Conservation (phyloP, 2,329 filamentous ascomycete species). For the Stachybotrys chlorohalonatus region DNA sequence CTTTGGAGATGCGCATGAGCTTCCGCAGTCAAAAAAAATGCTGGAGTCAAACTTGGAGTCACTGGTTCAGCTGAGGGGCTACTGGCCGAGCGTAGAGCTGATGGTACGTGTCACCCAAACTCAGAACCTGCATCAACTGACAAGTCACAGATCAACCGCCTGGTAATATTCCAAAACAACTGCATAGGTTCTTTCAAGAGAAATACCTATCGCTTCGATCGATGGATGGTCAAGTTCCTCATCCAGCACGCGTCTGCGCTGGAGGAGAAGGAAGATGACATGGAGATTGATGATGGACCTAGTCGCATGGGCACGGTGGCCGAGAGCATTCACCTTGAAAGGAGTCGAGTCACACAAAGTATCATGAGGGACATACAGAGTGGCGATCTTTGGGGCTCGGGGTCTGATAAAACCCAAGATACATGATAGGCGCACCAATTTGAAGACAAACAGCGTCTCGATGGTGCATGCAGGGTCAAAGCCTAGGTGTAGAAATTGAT, state of each 20-base stretch:
- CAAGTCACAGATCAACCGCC: slow-evolving; percentile 16
- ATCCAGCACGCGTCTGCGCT: slow-evolving; percentile 20
- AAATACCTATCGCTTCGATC: slow-evolving; percentile 32
- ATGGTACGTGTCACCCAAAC: slow-evolving; percentile 12
- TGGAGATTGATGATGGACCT: slow-evolving; percentile 1
- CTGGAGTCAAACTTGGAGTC: slow-evolving; percentile 22
- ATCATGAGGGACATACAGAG: slow-evolving; percentile 14
- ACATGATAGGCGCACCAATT: neutral
- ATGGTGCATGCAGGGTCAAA: too few species aligned
- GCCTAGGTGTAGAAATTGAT: too few species aligned
- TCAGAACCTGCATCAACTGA: neutral
- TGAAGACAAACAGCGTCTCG: too few species aligned
- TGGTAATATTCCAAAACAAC: slow-evolving; percentile 21
- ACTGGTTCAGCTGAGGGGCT: slow-evolving; percentile 18
- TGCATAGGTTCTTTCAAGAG: slow-evolving; percentile 16
- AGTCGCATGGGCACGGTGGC: neutral
- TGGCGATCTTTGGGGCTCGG: neutral
- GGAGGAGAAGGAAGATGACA: slow-evolving; percentile 21
- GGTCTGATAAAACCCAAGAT: neutral
- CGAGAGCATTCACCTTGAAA: slow-evolving; percentile 6
- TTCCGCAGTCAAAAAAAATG: slow-evolving; percentile 11
- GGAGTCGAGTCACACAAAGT: slow-evolving; percentile 9
- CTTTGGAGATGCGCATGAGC: slow-evolving; percentile 20
- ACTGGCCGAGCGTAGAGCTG: slow-evolving; percentile 23
- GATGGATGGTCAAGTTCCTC: slow-evolving; percentile 36